These are phyloP conservation scores for Capsicum chinense DNA, from an alignment of 257 asterid species.

Conservation along the genomic window DNA sequence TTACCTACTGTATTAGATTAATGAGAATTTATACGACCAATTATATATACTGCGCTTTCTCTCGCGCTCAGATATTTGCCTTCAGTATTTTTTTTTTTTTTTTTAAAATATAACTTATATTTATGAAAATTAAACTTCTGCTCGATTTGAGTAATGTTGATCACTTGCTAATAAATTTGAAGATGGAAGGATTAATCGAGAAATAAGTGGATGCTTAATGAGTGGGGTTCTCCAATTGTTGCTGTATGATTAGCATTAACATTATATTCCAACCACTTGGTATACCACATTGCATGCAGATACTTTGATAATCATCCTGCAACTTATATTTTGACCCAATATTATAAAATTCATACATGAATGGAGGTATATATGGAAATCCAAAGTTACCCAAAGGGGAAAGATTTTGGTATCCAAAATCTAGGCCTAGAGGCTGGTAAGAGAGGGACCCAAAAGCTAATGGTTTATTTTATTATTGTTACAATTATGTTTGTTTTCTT, in stretches of 20 bases:
- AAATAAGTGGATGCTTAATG: background rate
- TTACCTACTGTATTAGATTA: background rate
- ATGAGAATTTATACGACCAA: background rate
- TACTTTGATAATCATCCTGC: background rate
- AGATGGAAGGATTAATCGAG: background rate
- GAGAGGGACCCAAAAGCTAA: background rate
- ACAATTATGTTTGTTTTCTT: too few species aligned
- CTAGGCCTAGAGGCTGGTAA: background rate
- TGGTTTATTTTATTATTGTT: background rate
- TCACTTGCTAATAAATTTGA: background rate
- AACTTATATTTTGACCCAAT: background rate
- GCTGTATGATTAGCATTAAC: background rate
- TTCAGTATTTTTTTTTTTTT: background rate
- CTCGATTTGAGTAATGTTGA: background rate
- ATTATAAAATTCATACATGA: background rate
- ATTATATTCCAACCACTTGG: constrained; percentile 17
- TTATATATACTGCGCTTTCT: background rate
- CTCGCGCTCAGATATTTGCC: background rate
- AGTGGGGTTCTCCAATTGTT: constrained; percentile 4
- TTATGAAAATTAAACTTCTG: background rate
- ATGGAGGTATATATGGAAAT: constrained; percentile 4
- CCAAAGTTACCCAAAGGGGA: constrained; percentile 37
- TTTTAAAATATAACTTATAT: background rate
- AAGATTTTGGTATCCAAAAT: constrained; percentile 31
- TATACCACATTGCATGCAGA: background rate